A percentile compares a stretch with the other conserved stretches of the same genome.
These are phyloP conservation scores for Neonectria ditissima DNA, from an alignment of 2,329 filamentous ascomycete species.

Conservation along the genomic window DNA sequence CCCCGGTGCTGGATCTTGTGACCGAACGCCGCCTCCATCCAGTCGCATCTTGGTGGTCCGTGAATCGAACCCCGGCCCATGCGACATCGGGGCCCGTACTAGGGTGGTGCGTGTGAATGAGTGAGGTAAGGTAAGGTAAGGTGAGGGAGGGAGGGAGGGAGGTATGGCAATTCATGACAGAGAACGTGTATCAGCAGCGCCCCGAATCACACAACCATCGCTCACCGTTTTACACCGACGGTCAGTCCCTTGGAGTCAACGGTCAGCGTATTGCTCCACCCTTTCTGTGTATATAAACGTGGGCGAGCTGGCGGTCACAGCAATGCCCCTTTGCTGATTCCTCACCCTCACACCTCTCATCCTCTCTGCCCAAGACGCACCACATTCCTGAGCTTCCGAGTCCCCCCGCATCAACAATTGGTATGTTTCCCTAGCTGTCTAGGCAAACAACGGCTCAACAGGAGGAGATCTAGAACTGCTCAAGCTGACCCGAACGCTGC, in stretches of 20 bases:
- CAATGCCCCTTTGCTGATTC: conserved; percentile 25
- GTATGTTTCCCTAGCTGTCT: conserved; percentile 32
- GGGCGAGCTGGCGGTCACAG: conserved; percentile 19
- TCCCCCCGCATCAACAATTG: conserved; percentile 6
- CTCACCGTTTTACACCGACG: conserved; percentile 45
- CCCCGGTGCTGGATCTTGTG: conserved; percentile 45
- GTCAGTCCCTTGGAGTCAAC: conserved; percentile 33
- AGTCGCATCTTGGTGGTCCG: conserved; percentile 34
- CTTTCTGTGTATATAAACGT: conserved; percentile 39
- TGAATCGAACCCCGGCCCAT: conserved; percentile 34
- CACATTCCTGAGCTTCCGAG: conserved; percentile 18
- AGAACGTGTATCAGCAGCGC: conserved; percentile 20
- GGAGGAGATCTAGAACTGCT: conserved; percentile 16
- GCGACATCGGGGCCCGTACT: conserved; percentile 39
- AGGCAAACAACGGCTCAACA: not conserved
- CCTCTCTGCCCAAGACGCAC: conserved; percentile 19
- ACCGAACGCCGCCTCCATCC: conserved; percentile 42
- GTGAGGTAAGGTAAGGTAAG: not conserved
- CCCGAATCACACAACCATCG: conserved; percentile 7
- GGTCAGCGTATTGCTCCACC: conserved; percentile 41
- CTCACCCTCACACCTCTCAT: conserved; percentile 29
- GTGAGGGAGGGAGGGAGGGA: no score
- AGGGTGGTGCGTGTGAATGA: not conserved
- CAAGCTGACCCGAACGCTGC: conserved; percentile 24
- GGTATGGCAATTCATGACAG: conserved; percentile 12